These are phyloP conservation scores for Aechmea fasciata DNA, from an alignment of 176 grass and related monocot genomes.

Conservation along the genomic window DNA sequence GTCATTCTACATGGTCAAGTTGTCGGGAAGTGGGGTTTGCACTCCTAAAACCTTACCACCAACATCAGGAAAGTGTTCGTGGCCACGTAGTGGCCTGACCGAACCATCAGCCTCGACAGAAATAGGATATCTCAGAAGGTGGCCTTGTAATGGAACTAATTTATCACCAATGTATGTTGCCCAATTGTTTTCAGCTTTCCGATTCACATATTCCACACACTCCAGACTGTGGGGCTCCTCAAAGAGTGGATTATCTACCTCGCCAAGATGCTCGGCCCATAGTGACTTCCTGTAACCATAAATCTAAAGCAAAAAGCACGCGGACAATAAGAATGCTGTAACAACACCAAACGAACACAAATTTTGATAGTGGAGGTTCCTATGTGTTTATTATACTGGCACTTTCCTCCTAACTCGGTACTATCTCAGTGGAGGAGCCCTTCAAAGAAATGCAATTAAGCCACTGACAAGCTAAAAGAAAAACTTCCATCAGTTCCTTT, in stretches of 20 bases:
- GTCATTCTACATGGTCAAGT: slow-evolving; percentile 41
- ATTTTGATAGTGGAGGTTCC: too few species aligned
- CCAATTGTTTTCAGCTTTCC: slow-evolving; percentile 32
- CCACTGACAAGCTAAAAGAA: background rate
- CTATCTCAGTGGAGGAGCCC: too few species aligned
- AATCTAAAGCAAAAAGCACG: slow-evolving; percentile 17
- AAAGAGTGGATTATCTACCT: slow-evolving; percentile 3
- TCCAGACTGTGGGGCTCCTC: slow-evolving; percentile 18
- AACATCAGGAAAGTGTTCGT: slow-evolving; percentile 47
- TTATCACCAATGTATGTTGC: background rate
- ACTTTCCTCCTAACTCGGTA: too few species aligned
- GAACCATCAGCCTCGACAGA: slow-evolving; percentile 12
- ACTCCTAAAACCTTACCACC: slow-evolving; percentile 41
- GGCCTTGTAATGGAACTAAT: slow-evolving; percentile 13
- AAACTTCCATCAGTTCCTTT: background rate
- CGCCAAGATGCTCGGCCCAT: slow-evolving; percentile 66
- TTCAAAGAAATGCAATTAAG: background rate
- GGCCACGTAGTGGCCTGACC: slow-evolving; percentile 3
- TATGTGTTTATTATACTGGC: too few species aligned
- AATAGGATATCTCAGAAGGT: slow-evolving; percentile 49
- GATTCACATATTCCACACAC: slow-evolving; percentile 36
- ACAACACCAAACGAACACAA: background rate
- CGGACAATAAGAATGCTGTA: background rate
- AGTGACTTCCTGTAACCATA: slow-evolving; percentile 44
- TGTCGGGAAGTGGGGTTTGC: slow-evolving; percentile 24